Percentiles rank a stretch among this genome's conserved stretches.
phyloP scores from a whole-genome alignment of 1,284 basidiomycete genomes.

The Apiotrichum brassicae region DNA sequence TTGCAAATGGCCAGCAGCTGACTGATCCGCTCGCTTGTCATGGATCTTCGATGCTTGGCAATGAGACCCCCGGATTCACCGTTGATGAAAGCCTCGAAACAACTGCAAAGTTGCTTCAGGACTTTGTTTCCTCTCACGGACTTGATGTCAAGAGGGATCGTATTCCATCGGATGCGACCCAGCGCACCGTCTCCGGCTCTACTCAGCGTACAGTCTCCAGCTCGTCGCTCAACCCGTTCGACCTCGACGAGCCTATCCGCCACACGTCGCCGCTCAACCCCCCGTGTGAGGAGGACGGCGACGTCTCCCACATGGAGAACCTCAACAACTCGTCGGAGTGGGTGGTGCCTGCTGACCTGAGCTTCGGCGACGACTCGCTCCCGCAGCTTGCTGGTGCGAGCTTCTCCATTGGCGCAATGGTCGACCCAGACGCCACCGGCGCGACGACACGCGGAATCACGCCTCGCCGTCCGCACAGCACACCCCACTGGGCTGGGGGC shows the following conservation, averaged over 20 bases:
- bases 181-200: background rate
- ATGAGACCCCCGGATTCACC: background rate
- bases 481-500: background rate
- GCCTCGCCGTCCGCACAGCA: background rate
- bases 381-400: background rate
- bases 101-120: background rate
- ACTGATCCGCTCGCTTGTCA: background rate
- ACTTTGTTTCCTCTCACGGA: background rate
- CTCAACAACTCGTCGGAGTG: constrained; percentile 4
- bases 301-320: constrained; percentile 1
- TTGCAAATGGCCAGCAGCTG: background rate
- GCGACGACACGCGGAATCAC: background rate
- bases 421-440: constrained; percentile 1
- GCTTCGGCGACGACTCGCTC: constrained; percentile 2
- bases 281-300: background rate
- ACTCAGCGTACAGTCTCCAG: background rate
- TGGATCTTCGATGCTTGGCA: background rate
- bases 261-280: constrained; percentile 2
- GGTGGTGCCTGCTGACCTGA: background rate
- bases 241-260: background rate
- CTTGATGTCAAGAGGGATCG: background rate
- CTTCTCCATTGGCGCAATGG: constrained; percentile 2
- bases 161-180: background rate
- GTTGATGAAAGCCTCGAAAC: background rate
- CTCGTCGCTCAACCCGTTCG: background rate